Evolutionary conservation across 164 flowering plant genomes (phyloP), one percentile per base, ranked within the genome.

Genomic region (Buxus sempervirens): DNA sequence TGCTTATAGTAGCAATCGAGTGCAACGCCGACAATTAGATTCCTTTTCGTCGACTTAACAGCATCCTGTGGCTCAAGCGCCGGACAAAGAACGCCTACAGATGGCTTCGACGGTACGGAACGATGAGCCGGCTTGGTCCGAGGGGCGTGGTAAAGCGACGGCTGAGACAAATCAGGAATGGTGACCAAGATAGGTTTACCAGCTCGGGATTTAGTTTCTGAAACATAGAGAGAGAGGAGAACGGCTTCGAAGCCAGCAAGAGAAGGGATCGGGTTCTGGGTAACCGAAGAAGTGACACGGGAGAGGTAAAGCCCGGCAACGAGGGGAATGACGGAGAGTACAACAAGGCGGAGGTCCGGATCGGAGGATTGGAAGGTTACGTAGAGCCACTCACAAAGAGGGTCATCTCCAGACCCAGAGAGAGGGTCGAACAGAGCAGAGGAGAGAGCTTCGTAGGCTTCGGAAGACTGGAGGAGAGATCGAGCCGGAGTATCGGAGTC

Each of bases 301-400:
- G 93, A 82, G 72, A 95, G 89, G 75, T 95, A 95, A 51, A 86
- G 62, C 70, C 87, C 83, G 58, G 86, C 27, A 67, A 95, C 71
- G 15, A 90, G 79, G 13, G 98, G 98, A 27, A 95, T 69, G 69
- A 83, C 89, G 36, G 97, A 82, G 73, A 89, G 81, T n/a, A 89
- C 96, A 53, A 92, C 82, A 61, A 91, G 91, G 32, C 90, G 90
- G 57, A 95, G 96, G n/a, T 88, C 90, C 16, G 89, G 82, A 42
- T 95, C 96, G 67, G 88, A 76, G 62, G 90, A 82, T 58, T 81
- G 94, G 76, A 76, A 88, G 32, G 97, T 92, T 28, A 92, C 98
- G 80, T 95, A 95, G 48, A 95, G 91, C 98, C 98, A 95, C 20
- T 90, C 88, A 73, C 98, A 95, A 76, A 95, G 87, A 13, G 90